Conservation (phyloP, 2,329 filamentous ascomycete genomes). For the Fusarium penzigii region DNA sequence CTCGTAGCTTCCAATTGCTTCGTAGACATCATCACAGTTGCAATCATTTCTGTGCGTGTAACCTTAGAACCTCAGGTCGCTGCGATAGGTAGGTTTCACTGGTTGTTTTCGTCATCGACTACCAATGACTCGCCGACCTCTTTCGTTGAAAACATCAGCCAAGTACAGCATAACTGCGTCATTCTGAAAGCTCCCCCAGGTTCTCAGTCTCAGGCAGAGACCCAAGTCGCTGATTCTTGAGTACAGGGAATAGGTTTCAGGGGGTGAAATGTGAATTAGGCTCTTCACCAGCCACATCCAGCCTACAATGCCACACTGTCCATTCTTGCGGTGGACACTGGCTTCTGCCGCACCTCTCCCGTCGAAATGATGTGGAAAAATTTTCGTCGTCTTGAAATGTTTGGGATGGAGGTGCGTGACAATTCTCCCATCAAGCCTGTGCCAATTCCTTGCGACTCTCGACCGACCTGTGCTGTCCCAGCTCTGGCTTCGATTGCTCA, state of each 20-base stretch:
- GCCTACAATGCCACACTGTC: conserved; percentile 18
- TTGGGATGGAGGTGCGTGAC: background rate
- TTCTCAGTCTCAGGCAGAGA: background rate
- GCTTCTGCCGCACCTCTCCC: conserved; percentile 1
- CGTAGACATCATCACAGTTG: background rate
- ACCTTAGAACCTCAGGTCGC: background rate
- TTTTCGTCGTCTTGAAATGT: conserved; percentile 20
- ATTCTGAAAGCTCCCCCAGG: background rate
- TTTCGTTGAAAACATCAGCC: background rate
- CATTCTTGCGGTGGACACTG: background rate
- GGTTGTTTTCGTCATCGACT: background rate
- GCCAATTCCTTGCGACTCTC: no score
- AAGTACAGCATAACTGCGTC: background rate
- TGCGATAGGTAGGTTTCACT: background rate
- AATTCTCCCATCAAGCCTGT: no score
- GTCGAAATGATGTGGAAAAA: conserved; percentile 8
- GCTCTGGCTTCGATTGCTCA: no score
- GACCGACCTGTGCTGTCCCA: no score
- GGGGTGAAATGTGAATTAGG: no score
- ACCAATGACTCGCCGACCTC: background rate
- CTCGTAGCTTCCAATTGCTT: background rate
- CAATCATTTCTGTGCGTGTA: background rate
- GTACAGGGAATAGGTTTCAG: no score
- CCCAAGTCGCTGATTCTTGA: no score
- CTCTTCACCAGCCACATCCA: conserved; percentile 5